Conservation (phyloP, 176 grass and related monocot genomes). For the Chrysopogon serrulatus region DNA sequence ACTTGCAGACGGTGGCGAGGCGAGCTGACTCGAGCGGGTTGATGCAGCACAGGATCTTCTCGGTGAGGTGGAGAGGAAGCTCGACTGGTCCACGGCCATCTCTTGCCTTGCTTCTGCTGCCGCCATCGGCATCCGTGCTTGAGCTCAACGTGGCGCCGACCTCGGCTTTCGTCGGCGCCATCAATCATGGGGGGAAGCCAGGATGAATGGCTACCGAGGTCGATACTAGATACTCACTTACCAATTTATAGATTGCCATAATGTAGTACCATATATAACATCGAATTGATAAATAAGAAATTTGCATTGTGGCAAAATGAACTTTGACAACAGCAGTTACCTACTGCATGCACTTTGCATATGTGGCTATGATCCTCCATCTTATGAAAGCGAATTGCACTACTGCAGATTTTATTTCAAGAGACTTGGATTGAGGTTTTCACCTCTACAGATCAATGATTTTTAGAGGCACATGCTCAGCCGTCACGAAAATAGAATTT, state of each 20-base stretch:
- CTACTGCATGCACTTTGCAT: neutral
- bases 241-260: neutral
- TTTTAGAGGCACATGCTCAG: no score
- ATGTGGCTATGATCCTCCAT: neutral
- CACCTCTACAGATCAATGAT: no score
- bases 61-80: constrained; percentile 14
- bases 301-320: neutral
- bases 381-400: neutral
- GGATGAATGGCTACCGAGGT: neutral
- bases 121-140: neutral
- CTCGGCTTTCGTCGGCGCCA: neutral
- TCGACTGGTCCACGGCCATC: neutral
- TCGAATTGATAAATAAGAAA: neutral
- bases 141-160: neutral
- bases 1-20: constrained; percentile 17
- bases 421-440: no score
- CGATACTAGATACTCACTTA: neutral
- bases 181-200: neutral
- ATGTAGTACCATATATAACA: neutral
- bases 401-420: no score
- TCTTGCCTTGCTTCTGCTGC: neutral
- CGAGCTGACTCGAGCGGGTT: neutral
- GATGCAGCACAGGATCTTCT: constrained; percentile 1
- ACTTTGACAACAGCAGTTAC: neutral
- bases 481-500: no score